Evolutionary conservation across 1,284 basidiomycete genomes (phyloP), one percentile per base, ranked within the genome.

Genomic region (Sporisorium scitamineum): DNA sequence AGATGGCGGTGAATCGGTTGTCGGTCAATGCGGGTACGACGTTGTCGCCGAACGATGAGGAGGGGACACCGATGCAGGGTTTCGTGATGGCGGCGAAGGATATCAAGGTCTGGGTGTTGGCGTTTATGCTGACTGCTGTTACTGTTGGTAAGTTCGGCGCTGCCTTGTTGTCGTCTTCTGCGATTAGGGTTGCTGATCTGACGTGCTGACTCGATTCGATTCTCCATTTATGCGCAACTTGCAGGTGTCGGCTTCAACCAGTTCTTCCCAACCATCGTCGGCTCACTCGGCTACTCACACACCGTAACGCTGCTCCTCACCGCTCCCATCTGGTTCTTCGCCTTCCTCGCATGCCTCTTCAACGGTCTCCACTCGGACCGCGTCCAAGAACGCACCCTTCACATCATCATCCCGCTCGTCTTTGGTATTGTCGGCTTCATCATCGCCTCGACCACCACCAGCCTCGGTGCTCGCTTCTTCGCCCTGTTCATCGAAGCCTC

Each of bases 21-120:
- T 60, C 53, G 13, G 63, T 74, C 93, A 58, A 92, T 81, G 83
- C 89, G 90, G 71, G 91, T 88, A 13, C 92, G 88, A 18, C 92
- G 92, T 8, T 89, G 89, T 51, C 56, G n/a, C 47, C 62, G 7
- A 54, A 60, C n/a, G 68, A 73, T 10, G 61, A 73, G 5, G 66
- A 70, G 2, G 75, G 68, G 80, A 94, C 91, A 22, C 92, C 74
- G 2, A 56, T 58, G 45, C 70, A 76, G 42, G 80, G 78, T 1
- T 62, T 82, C 52, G 9, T 70, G 7, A 62, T 76, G 58, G 71
- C 76, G 2, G 45, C 76, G 16, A 70, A 61, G 59, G 80, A 82
- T 42, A 57, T 67, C 59, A 74, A 75, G 37, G 70, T 76, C 11
- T 80, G 71, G 69, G 27, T 80, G 4, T 53, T 81, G 24, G 66